Evolutionary conservation across 208 protist genomes (phyloP).

Genomic region (Crithidia brevicula): DNA sequence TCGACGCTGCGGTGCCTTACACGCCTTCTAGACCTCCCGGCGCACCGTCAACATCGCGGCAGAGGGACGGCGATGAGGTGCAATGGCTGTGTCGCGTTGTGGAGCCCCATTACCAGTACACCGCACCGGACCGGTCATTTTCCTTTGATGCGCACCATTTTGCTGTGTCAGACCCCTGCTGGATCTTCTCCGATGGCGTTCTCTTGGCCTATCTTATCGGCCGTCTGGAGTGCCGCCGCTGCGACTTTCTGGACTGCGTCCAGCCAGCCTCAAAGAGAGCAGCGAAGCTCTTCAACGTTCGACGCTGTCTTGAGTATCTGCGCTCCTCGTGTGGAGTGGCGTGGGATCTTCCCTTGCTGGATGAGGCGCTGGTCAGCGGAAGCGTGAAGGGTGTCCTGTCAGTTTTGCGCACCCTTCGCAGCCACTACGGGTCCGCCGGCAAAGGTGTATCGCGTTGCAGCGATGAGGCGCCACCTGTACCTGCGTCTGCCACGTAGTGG

Average conservation of each 20-base stretch:
- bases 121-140: slow-evolving; percentile 54
- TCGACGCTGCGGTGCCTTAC: neutral
- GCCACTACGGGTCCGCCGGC: slow-evolving; percentile 23
- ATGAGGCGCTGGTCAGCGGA: slow-evolving; percentile 61
- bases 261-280: slow-evolving; percentile 48
- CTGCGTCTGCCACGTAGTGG: neutral
- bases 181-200: slow-evolving; percentile 79
- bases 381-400: slow-evolving; percentile 46
- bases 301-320: slow-evolving; percentile 68
- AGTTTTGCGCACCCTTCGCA: slow-evolving; percentile 34
- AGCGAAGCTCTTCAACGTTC: slow-evolving; percentile 79
- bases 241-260: slow-evolving; percentile 65
- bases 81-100: slow-evolving; percentile 57
- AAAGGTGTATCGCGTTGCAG: neutral
- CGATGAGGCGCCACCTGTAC: neutral
- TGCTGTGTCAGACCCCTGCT: slow-evolving; percentile 26
- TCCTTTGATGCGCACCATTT: slow-evolving; percentile 20
- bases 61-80: slow-evolving; percentile 12
- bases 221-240: slow-evolving; percentile 65
- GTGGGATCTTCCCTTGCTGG: slow-evolving; percentile 46
- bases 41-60: neutral
- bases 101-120: slow-evolving; percentile 52
- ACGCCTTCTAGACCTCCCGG: too few relatives aligned
- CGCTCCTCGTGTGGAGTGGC: slow-evolving; percentile 43
- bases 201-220: slow-evolving; percentile 67